Base-by-base conservation (phyloP, 2,329 filamentous ascomycete species). In the Cordyceps tenuipes region DNA sequence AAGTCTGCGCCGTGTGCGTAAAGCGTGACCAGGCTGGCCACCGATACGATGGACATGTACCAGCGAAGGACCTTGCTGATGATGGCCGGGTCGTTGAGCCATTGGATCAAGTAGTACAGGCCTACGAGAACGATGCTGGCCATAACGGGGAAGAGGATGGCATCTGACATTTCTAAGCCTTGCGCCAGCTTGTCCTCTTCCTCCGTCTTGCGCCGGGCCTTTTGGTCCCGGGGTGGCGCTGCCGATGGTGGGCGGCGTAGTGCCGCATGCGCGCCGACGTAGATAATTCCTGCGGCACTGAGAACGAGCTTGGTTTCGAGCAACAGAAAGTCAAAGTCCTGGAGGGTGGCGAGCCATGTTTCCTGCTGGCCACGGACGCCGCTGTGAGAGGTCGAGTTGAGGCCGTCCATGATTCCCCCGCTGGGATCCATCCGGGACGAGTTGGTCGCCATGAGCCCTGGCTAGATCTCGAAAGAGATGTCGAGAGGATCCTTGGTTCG, bases 21-120 rank as follows among this genome's bases (percentile, higher is more conserved):
- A 26, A 96, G 79, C 48, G 85, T 86, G 9, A 85, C 79, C 17
- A 94, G 80, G 62, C 90, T 90, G 63, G 89, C 86, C n/a, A 95
- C 73, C 0, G 90, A 90, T 69, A 93, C 85, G 61, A 84, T 72
- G 3, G 89, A 89, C 74, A 96, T 92, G 76, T 97, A 97, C 68
- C 82, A 85, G 44, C 89, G 87, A 23, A 97, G 76, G 44, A 95
- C 82, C 72, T 87, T 89, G 76, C 93, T 97, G 67, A 97, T 75
- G 23, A 95, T 77, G 12, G 85, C 79, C 0, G 91, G 87, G 68
- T 96, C 90, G 64, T 93, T 80, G 59, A 97, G 82, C 82, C 88
- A 94, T 71, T 95, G 91, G 69, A 97, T 91, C 62, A 96, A 78
- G 67, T 92, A 87, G 76, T 97, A 97, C 13, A 97, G 79, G 5